Evolutionary conservation across 2,329 filamentous ascomycete species (phyloP).

Genomic region (Pseudogymnoascus sp.): DNA sequence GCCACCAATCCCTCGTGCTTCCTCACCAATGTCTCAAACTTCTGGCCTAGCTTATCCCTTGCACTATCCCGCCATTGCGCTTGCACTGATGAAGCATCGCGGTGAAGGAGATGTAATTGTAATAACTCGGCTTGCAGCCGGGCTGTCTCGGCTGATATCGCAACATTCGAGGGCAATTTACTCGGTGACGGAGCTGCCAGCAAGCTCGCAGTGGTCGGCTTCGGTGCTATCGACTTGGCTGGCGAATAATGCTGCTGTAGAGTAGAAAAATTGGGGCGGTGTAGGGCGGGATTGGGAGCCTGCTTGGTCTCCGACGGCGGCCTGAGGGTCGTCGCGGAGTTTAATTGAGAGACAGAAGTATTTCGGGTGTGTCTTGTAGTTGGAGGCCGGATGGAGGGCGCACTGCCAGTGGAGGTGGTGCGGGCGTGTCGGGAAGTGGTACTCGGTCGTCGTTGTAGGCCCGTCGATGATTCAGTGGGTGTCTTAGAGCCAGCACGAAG

Average conservation of each 20-base stretch:
- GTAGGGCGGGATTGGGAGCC: conserved; percentile 15
- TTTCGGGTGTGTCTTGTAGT: conserved; percentile 22
- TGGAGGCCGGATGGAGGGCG: conserved; percentile 20
- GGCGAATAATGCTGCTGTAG: conserved; percentile 62
- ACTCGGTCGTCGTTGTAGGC: neutral
- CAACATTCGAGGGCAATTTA: conserved; percentile 52
- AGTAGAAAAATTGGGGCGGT: conserved; percentile 42
- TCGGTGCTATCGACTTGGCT: conserved; percentile 51
- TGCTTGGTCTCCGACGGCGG: conserved; percentile 14
- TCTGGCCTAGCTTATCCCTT: conserved; percentile 36
- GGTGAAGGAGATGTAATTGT: conserved; percentile 57
- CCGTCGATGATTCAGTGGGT: neutral
- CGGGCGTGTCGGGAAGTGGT: neutral
- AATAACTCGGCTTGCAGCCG: conserved; percentile 56
- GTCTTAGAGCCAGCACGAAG: neutral
- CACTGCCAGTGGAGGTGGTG: conserved; percentile 6
- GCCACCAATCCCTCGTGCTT: conserved; percentile 35
- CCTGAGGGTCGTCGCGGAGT: conserved; percentile 16
- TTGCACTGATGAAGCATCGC: conserved; percentile 38
- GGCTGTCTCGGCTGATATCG: conserved; percentile 48
- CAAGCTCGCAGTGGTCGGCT: conserved; percentile 50
- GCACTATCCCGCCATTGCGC: conserved; percentile 51
- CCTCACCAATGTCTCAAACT: conserved; percentile 33
- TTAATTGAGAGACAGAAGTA: conserved; percentile 22
- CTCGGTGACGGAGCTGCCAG: conserved; percentile 54